Percentiles rank a stretch among this genome's conserved stretches.
Conservation (phyloP, 768 basidiomycete species). For the Agrocybe praecox region DNA sequence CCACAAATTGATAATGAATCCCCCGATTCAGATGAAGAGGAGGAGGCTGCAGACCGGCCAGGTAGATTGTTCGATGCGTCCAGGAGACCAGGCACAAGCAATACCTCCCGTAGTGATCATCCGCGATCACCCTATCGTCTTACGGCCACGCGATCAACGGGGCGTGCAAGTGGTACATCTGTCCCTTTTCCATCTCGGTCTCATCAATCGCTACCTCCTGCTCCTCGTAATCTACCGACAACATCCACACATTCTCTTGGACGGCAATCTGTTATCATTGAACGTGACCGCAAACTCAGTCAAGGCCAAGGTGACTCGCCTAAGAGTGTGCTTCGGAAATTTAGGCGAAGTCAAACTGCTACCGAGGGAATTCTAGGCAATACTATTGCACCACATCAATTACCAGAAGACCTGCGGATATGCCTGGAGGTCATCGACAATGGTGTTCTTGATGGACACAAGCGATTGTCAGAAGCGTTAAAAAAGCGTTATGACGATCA, state of each 20-base stretch:
- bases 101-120: conserved; percentile 60
- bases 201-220: conserved; percentile 75
- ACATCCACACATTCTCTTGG: conserved; percentile 78
- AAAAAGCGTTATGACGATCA: conserved; percentile 94
- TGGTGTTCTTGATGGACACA: conserved; percentile 89
- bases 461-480: conserved; percentile 80
- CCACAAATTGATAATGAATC: conserved; percentile 77
- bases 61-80: conserved; percentile 43
- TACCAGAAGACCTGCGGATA: conserved; percentile 86
- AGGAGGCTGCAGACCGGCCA: conserved; percentile 59
- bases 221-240: conserved; percentile 55
- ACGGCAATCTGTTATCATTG: conserved; percentile 59
- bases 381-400: conserved; percentile 69
- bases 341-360: conserved; percentile 65
- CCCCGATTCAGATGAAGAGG: conserved; percentile 68
- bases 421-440: conserved; percentile 87
- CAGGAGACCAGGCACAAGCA: conserved; percentile 28
- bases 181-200: conserved; percentile 83
- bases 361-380: conserved; percentile 49
- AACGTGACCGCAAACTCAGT: conserved; percentile 53
- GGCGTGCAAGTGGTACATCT: conserved; percentile 41
- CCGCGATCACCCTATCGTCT: conserved; percentile 78
- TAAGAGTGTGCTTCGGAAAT: conserved; percentile 61
- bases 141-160: conserved; percentile 42
- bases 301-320: conserved; percentile 39